These are phyloP conservation scores for Chlorella sp. DNA, from an alignment of 139 green algal genomes.

Conservation along the genomic window DNA sequence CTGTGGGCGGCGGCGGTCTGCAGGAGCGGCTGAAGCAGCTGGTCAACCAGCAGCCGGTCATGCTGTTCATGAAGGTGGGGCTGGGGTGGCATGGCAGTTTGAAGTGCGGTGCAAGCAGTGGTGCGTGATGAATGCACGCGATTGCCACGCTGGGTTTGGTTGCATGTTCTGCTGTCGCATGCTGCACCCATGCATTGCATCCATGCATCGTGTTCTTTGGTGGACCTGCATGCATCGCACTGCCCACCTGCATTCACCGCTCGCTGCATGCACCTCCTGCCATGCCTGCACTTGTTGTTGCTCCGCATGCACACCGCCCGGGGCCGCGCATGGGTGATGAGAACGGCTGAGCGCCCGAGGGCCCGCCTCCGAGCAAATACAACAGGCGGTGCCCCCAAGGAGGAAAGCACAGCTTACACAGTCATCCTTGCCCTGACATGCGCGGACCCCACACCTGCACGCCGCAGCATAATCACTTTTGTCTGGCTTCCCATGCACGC, in stretches of 20 bases:
- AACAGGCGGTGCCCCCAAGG: slow-evolving; percentile 4
- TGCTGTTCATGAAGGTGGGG: slow-evolving; percentile 91
- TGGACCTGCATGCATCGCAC: not conserved
- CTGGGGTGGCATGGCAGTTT: not conserved
- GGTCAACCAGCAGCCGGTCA: slow-evolving; percentile 57
- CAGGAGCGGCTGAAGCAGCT: slow-evolving; percentile 68
- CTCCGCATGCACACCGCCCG: too few species aligned
- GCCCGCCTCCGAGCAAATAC: slow-evolving; percentile 23
- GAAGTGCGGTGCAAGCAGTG: not conserved
- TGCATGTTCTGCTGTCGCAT: too few species aligned
- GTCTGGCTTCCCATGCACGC: too few species aligned
- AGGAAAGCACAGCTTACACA: slow-evolving; percentile 31
- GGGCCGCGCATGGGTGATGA: slow-evolving; percentile 27
- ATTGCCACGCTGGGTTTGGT: too few species aligned
- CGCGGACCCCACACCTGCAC: not conserved
- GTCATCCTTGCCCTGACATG: slow-evolving; percentile 46
- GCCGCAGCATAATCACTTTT: too few species aligned
- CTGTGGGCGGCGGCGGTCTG: slow-evolving; percentile 10
- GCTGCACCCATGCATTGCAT: not conserved
- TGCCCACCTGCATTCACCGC: not conserved
- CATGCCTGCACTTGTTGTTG: too few species aligned
- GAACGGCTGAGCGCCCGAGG: slow-evolving; percentile 22
- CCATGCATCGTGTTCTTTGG: not conserved
- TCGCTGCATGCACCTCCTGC: not conserved
- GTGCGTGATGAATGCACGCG: too few species aligned